Conservation (phyloP, 805 yeast genomes). For the Candida hungchunana region DNA sequence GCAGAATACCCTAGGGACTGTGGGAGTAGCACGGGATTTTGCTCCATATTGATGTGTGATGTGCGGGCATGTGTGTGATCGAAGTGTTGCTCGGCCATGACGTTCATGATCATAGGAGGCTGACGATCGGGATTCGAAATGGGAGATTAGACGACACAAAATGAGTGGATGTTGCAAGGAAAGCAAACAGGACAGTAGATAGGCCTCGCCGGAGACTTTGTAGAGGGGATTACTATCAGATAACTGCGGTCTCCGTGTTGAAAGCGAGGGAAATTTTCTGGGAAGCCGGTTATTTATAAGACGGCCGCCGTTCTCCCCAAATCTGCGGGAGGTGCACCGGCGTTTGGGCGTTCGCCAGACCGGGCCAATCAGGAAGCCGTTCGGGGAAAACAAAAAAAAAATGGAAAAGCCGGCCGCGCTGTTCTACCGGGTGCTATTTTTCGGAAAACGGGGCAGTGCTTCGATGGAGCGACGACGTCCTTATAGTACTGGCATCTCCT, state of each 20-base stretch:
- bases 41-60: constrained; percentile 1
- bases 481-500: too few species aligned
- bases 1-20: not conserved
- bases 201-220: too few species aligned
- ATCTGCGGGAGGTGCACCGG: constrained; percentile 10
- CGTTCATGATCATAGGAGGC: constrained; percentile 2
- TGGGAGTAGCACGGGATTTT: not conserved
- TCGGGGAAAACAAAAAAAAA: constrained; percentile 3
- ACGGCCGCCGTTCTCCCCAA: constrained; percentile 1
- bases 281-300: constrained; percentile 11
- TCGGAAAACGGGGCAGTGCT: too few species aligned
- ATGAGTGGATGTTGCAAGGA: too few species aligned
- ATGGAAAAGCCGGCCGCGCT: constrained; percentile 7
- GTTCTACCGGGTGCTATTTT: too few species aligned
- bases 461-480: too few species aligned
- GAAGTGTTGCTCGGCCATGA: constrained; percentile 8
- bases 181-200: too few species aligned
- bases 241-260: too few species aligned
- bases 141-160: too few species aligned
- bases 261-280: too few species aligned
- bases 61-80: constrained; percentile 4
- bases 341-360: constrained; percentile 4
- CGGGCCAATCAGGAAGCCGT: constrained; percentile 7
- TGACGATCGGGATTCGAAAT: too few species aligned
- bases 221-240: too few species aligned